phyloP scores from a whole-genome alignment of 768 basidiomycete species.

The Boletales sp. region DNA sequence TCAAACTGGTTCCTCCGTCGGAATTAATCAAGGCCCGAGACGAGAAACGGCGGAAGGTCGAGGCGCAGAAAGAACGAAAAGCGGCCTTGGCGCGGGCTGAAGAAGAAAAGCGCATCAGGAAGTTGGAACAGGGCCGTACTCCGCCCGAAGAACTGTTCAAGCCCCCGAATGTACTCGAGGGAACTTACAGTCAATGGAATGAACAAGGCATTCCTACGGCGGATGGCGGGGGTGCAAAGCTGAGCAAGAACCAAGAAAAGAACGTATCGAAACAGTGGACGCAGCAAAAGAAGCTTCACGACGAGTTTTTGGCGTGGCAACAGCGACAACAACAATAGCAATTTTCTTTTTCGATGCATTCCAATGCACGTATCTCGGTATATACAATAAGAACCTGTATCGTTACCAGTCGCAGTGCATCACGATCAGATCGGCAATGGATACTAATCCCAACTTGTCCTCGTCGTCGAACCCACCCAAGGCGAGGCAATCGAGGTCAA shows the following conservation, averaged over 20 bases:
- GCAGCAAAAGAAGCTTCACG: constrained; percentile 74
- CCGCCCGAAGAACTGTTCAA: constrained; percentile 79
- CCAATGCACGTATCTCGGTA: neutral
- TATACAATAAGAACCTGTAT: neutral
- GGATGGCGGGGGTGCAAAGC: constrained; percentile 79
- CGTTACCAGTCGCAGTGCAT: constrained; percentile 61
- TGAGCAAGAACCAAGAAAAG: constrained; percentile 80
- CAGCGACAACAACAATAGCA: constrained; percentile 11
- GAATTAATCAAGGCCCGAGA: constrained; percentile 83
- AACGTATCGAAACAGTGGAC: constrained; percentile 72
- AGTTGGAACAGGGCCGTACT: constrained; percentile 81
- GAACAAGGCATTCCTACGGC: constrained; percentile 80
- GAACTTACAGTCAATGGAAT: constrained; percentile 80
- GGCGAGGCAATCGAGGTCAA: constrained; percentile 85
- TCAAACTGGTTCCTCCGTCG: constrained; percentile 84
- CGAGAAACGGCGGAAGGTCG: constrained; percentile 73
- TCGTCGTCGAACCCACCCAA: constrained; percentile 69
- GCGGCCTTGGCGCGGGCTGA: constrained; percentile 63
- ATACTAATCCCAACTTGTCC: constrained; percentile 74
- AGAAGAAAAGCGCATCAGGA: constrained; percentile 64
- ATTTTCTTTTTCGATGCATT: neutral
- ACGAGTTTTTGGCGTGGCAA: constrained; percentile 63
- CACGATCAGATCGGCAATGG: constrained; percentile 64
- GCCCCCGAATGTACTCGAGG: constrained; percentile 71
- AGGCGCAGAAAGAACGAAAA: constrained; percentile 79